A percentile compares a stretch with the other conserved stretches of the same genome.
Evolutionary conservation across 441 rosid species (phyloP).

Genomic region (Brassica balearica): DNA sequence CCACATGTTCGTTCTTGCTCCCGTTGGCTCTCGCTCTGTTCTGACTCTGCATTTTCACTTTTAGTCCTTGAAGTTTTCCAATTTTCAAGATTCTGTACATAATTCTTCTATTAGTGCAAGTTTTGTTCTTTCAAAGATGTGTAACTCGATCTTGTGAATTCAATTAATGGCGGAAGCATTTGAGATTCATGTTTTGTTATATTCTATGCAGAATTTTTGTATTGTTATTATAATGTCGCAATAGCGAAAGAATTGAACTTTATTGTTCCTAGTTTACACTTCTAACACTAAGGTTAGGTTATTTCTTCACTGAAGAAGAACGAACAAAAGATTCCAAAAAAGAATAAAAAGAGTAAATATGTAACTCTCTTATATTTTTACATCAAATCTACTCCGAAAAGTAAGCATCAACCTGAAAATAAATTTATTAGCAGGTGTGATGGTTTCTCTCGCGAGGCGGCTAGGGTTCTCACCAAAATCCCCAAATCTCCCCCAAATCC

Average conservation of each 20-base stretch:
- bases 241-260: slow-evolving; percentile 25
- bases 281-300: slow-evolving; percentile 43
- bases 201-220: slow-evolving; percentile 2
- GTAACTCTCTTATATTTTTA: neutral
- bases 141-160: neutral
- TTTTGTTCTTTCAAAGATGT: neutral
- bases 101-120: neutral
- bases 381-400: slow-evolving; percentile 49
- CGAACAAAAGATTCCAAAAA: slow-evolving; percentile 27
- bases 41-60: slow-evolving; percentile 23
- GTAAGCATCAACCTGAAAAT: no score
- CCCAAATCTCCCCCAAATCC: no score
- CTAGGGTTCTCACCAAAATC: no score
- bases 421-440: no score
- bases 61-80: neutral
- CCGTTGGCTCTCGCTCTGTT: slow-evolving; percentile 32
- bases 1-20: slow-evolving; percentile 28
- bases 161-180: neutral
- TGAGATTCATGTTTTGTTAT: neutral
- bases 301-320: slow-evolving; percentile 19
- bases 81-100: slow-evolving; percentile 8
- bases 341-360: no score
- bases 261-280: slow-evolving; percentile 25
- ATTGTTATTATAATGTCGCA: slow-evolving; percentile 22
- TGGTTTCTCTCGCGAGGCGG: no score